These are phyloP conservation scores for Parastagonospora avenae DNA, from an alignment of 2,329 filamentous ascomycete genomes.

Conservation along the genomic window DNA sequence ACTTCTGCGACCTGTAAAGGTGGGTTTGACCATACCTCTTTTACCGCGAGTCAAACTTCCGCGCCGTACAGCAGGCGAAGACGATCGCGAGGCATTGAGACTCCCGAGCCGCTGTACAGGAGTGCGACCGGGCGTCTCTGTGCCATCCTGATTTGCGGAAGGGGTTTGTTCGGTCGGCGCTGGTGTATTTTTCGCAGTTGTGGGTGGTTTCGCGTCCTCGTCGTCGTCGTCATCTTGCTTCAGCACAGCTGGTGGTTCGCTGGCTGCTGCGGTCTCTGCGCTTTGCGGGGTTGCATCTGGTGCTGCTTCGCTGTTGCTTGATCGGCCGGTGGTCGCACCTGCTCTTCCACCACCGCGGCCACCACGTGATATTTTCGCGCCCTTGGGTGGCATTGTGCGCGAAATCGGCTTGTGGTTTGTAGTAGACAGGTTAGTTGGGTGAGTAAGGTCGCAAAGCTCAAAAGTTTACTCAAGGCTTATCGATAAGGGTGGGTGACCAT, in stretches of 20 bases:
- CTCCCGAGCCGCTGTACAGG: constrained; percentile 35
- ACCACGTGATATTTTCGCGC: constrained; percentile 24
- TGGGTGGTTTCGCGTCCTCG: constrained; percentile 17
- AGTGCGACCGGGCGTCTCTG: constrained; percentile 25
- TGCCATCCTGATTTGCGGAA: constrained; percentile 9
- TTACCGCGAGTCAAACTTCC: constrained; percentile 34
- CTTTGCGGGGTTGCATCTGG: constrained; percentile 21
- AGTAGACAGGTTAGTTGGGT: constrained; percentile 1
- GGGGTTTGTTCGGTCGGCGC: constrained; percentile 17
- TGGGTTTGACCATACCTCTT: constrained; percentile 43
- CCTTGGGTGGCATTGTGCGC: constrained; percentile 29
- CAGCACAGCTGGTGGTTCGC: constrained; percentile 13
- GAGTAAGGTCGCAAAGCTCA: constrained; percentile 19
- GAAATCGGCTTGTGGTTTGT: neutral
- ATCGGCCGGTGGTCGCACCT: constrained; percentile 18
- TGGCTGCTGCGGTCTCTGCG: constrained; percentile 12
- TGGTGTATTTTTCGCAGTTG: constrained; percentile 13
- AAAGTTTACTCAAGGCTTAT: constrained; percentile 32
- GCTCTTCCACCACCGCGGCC: constrained; percentile 26
- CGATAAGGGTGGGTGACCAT: constrained; percentile 25
- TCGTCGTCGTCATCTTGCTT: constrained; percentile 28
- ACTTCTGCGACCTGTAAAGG: constrained; percentile 52
- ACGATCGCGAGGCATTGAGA: constrained; percentile 36
- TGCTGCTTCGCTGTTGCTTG: constrained; percentile 14
- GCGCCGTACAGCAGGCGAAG: constrained; percentile 36